These are phyloP conservation scores for Syzygium malaccense DNA, from an alignment of 441 rosid species.

Conservation along the genomic window DNA sequence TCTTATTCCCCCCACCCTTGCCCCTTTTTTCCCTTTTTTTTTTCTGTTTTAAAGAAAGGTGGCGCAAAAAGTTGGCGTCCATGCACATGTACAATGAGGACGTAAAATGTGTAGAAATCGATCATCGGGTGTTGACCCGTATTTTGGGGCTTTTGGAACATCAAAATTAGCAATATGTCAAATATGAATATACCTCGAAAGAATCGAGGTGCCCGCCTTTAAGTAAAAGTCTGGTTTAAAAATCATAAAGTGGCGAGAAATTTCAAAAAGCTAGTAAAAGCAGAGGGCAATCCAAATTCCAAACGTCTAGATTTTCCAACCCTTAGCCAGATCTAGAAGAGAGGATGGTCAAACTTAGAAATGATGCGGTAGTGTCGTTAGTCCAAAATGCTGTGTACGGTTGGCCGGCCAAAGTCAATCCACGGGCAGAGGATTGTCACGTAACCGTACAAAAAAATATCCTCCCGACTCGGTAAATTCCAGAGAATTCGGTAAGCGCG, in stretches of 20 bases:
- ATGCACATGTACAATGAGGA: background rate
- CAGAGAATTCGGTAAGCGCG: background rate
- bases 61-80: no score
- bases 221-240: background rate
- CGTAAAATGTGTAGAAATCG: background rate
- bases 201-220: background rate
- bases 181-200: rapidly evolving
- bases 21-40: rapidly evolving
- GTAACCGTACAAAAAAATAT: background rate
- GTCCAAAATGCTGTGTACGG: background rate
- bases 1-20: background rate
- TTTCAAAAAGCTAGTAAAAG: background rate
- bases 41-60: background rate
- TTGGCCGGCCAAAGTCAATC: background rate
- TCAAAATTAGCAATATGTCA: background rate
- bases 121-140: background rate
- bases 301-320: background rate
- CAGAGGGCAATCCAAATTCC: background rate
- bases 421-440: background rate
- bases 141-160: background rate
- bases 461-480: no score
- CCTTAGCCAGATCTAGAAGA: background rate
- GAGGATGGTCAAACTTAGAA: background rate
- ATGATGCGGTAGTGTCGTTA: background rate
- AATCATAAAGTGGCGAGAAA: background rate